phyloP scores from a whole-genome alignment of 75 land plant species.

The Isoetes taiwanensis region DNA sequence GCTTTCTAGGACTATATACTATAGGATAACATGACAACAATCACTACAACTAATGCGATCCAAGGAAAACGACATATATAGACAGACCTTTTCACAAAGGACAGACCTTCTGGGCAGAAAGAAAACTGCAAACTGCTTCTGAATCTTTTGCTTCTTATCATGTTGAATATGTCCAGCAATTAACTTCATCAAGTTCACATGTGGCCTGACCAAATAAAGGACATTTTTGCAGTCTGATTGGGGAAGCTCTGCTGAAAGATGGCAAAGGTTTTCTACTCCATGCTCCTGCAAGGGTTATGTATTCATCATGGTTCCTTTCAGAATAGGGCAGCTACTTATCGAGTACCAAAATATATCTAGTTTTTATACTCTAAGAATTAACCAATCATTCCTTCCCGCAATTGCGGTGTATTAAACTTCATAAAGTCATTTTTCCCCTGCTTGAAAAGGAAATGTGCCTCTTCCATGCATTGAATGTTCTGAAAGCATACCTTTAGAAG shows the following conservation, averaged over 20 bases:
- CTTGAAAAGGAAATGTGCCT: not conserved
- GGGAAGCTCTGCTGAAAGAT: conserved; percentile 58
- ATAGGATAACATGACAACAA: no score
- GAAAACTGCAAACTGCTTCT: conserved; percentile 59
- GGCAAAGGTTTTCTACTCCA: conserved; percentile 64
- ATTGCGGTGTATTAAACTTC: no score
- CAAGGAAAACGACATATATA: no score
- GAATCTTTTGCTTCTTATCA: conserved; percentile 49
- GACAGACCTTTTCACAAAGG: conserved; percentile 73
- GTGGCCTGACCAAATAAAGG: conserved; percentile 58
- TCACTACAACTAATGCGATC: no score
- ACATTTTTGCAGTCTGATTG: conserved; percentile 68
- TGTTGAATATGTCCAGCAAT: conserved; percentile 59
- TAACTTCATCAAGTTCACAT: conserved; percentile 50
- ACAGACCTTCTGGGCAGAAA: conserved; percentile 86
- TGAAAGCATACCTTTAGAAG: conserved; percentile 46
- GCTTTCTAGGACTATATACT: no score
- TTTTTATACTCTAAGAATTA: no score
- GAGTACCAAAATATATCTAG: no score
- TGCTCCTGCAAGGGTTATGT: conserved; percentile 40
- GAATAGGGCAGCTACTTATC: not conserved
- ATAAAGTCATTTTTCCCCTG: not conserved
- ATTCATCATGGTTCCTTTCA: not conserved
- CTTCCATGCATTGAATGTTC: not conserved
- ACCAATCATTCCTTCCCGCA: no score